Conservation (phyloP, 495 filamentous ascomycete genomes). For the Xylona heveae region DNA sequence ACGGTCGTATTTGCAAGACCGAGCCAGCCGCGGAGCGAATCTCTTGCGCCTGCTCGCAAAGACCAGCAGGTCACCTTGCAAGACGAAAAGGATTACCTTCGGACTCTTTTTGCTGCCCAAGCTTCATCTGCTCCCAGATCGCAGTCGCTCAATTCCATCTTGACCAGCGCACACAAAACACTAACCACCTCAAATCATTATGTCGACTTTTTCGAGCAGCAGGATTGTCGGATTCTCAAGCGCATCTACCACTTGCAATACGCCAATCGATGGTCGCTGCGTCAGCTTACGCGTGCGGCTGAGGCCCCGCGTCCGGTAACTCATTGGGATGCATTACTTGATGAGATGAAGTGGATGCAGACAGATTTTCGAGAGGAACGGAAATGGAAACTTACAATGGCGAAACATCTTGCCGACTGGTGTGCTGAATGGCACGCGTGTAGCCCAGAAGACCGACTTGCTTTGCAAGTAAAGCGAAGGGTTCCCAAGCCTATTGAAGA, state of each 20-base stretch:
- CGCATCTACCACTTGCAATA: slow-evolving; percentile 77
- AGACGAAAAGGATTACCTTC: slow-evolving; percentile 47
- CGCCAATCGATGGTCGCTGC: slow-evolving; percentile 72
- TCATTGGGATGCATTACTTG: slow-evolving; percentile 69
- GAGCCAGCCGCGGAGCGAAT: slow-evolving; percentile 13
- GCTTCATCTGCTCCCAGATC: slow-evolving; percentile 35
- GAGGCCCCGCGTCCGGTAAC: slow-evolving; percentile 56
- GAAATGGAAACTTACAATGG: slow-evolving; percentile 76
- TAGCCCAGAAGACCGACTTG: slow-evolving; percentile 32
- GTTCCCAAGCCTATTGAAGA: slow-evolving; percentile 5
- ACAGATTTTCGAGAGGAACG: slow-evolving; percentile 88
- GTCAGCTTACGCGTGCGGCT: slow-evolving; percentile 56
- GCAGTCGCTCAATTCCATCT: slow-evolving; percentile 41
- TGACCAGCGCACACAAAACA: slow-evolving; percentile 61
- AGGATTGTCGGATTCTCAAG: slow-evolving; percentile 62
- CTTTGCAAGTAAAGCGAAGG: slow-evolving; percentile 38
- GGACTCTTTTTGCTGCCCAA: slow-evolving; percentile 53
- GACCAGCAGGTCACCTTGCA: slow-evolving; percentile 1
- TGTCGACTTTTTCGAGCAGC: slow-evolving; percentile 56
- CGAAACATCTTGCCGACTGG: slow-evolving; percentile 50
- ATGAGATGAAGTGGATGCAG: slow-evolving; percentile 92
- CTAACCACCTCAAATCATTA: slow-evolving; percentile 57
- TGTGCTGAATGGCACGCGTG: slow-evolving; percentile 64
- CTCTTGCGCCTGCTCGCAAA: slow-evolving; percentile 3
- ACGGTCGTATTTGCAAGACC: slow-evolving; percentile 60